A percentile compares a stretch with the other conserved stretches of the same genome.
phyloP scores from a whole-genome alignment of 176 grass and related monocot species.

The Triticum aestivum region IWGSC_CS_RefSeq_v2.1 NC_057812.1:222050978-222051477 shows the following conservation, averaged over 20 bases:
- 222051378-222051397: constrained; percentile 7
- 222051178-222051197: too few species aligned
- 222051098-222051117: not conserved
- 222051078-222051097: not conserved
- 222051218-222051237: not conserved
- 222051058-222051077: constrained; percentile 3
- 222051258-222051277: not conserved
- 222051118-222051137: constrained; percentile 21
- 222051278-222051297: constrained; percentile 6
- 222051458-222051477: constrained; percentile 21
- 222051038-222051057: constrained; percentile 8
- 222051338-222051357: not conserved
- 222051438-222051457: constrained; percentile 28
- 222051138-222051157: too few species aligned
- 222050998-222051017: constrained; percentile 22
- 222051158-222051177: too few species aligned
- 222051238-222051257: not conserved
- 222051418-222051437: constrained; percentile 35
- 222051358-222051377: constrained; percentile 27
- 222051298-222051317: constrained; percentile 19
- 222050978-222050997: constrained; percentile 29
- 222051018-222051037: constrained; percentile 7
- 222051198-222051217: constrained; percentile 19
- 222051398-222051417: constrained; percentile 15
- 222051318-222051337: constrained; percentile 14